Evolutionary conservation across 2,329 filamentous ascomycete species (phyloP).

Genomic region (Aspergillus chevalieri): DNA sequence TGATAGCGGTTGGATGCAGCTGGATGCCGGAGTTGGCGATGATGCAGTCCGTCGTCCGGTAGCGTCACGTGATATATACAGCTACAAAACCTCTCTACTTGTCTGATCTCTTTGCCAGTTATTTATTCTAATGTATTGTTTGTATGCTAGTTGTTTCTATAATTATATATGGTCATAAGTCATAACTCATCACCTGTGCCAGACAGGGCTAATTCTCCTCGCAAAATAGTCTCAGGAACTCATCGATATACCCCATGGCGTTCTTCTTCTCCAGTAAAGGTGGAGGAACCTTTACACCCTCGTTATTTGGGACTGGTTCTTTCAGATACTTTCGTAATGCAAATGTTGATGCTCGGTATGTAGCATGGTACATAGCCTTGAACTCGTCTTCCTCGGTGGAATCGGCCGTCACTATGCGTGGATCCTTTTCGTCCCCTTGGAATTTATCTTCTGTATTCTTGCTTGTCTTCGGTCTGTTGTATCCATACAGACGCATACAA

Average conservation of each 20-base stretch:
- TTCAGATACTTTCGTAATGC: conserved; percentile 37
- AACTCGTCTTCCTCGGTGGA: conserved; percentile 35
- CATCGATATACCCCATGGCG: conserved; percentile 38
- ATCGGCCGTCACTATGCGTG: conserved; percentile 3
- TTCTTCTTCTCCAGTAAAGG: conserved; percentile 31
- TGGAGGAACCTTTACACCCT: conserved; percentile 7
- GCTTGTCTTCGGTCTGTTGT: conserved; percentile 26
- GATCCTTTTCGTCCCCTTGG: conserved; percentile 13
- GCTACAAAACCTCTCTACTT: too few relatives aligned
- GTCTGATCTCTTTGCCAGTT: too few relatives aligned
- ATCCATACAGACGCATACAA: conserved; percentile 40
- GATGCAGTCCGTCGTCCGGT: conserved; percentile 3
- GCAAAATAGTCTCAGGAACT: conserved; percentile 36
- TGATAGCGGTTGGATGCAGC: background rate
- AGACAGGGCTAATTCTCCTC: conserved; percentile 27
- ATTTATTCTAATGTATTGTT: background rate
- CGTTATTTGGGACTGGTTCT: conserved; percentile 6
- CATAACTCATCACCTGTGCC: conserved; percentile 15
- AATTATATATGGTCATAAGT: conserved; percentile 10
- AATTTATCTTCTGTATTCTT: conserved; percentile 11
- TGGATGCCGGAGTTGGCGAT: conserved; percentile 5
- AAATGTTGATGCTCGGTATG: conserved; percentile 39
- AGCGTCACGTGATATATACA: too few relatives aligned
- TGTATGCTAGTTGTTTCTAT: background rate
- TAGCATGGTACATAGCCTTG: conserved; percentile 40